Conservation (phyloP, 345 rosid species). For the Triadica sebifera region DNA sequence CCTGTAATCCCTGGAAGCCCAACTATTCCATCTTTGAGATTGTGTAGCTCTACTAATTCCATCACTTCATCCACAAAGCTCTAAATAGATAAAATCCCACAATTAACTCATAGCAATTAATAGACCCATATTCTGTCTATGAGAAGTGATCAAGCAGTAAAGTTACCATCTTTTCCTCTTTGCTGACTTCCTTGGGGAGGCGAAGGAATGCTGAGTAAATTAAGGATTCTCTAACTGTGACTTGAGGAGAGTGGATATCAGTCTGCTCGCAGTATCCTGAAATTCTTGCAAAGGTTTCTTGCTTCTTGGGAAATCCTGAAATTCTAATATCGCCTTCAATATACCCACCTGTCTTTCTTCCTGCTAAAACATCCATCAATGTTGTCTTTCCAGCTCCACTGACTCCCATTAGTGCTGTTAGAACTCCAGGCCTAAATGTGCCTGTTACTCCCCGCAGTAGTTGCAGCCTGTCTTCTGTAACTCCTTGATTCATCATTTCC, state of each 20-base stretch:
- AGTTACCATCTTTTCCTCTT: constrained; percentile 72
- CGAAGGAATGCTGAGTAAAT: constrained; percentile 88
- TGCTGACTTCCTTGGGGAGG: constrained; percentile 66
- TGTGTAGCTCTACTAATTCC: constrained; percentile 45
- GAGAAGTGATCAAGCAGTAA: not conserved
- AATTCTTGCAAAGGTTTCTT: constrained; percentile 92
- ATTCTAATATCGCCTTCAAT: constrained; percentile 82
- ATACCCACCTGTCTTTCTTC: constrained; percentile 89
- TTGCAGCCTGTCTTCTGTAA: constrained; percentile 62
- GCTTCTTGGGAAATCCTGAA: constrained; percentile 77
- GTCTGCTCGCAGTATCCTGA: constrained; percentile 89
- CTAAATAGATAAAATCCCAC: constrained; percentile 20
- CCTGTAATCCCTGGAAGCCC: constrained; percentile 55
- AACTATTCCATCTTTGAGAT: constrained; percentile 42
- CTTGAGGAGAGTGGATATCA: no score
- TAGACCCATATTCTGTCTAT: not conserved
- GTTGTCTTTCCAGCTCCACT: constrained; percentile 99
- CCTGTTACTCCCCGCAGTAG: constrained; percentile 74
- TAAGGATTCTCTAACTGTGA: constrained; percentile 78
- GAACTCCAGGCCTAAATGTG: constrained; percentile 85
- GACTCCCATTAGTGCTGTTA: constrained; percentile 94
- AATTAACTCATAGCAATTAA: not conserved
- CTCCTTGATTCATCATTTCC: constrained; percentile 92
- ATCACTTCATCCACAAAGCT: constrained; percentile 51
- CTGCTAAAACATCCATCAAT: constrained; percentile 94